Conservation (phyloP, 2,329 filamentous ascomycete species). For the Aureobasidium sp. region DNA sequence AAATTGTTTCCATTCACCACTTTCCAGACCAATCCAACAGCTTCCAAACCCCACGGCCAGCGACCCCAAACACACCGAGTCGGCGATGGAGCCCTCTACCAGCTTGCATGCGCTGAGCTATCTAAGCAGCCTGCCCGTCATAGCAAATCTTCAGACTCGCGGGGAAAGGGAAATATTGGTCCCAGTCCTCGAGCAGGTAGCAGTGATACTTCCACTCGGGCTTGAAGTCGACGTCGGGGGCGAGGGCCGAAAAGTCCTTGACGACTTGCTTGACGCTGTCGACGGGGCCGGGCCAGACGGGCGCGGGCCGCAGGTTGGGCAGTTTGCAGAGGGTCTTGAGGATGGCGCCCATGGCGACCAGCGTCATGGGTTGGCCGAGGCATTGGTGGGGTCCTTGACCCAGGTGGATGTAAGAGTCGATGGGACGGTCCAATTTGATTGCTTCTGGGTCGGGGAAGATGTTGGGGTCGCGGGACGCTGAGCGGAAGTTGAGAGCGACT, state of each 20-base stretch:
- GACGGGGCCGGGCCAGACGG: constrained; percentile 31
- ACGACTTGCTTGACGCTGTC: constrained; percentile 38
- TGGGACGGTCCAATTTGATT: constrained; percentile 32
- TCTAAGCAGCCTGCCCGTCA: constrained; percentile 4
- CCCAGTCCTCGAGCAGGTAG: constrained; percentile 43
- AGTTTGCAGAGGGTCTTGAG: constrained; percentile 38
- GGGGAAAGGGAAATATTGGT: constrained; percentile 42
- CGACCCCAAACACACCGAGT: not conserved
- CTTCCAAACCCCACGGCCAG: not conserved
- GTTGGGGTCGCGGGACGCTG: constrained; percentile 34
- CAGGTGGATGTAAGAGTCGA: constrained; percentile 40
- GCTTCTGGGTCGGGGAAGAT: constrained; percentile 37
- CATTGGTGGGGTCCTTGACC: constrained; percentile 39
- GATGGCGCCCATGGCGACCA: constrained; percentile 40
- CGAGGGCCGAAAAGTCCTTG: constrained; percentile 27
- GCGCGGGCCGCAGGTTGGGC: constrained; percentile 33
- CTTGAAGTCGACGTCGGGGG: constrained; percentile 26
- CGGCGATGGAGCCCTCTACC: not conserved
- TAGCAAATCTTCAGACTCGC: constrained; percentile 25
- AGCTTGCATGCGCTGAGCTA: not conserved
- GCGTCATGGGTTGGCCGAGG: constrained; percentile 32
- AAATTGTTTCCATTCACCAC: not conserved
- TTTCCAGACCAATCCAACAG: constrained; percentile 6
- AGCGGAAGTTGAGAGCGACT: constrained; percentile 38
- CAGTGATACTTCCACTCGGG: constrained; percentile 34